phyloP scores from a whole-genome alignment of 805 yeast genomes.

The Lachancea quebecensis region DNA sequence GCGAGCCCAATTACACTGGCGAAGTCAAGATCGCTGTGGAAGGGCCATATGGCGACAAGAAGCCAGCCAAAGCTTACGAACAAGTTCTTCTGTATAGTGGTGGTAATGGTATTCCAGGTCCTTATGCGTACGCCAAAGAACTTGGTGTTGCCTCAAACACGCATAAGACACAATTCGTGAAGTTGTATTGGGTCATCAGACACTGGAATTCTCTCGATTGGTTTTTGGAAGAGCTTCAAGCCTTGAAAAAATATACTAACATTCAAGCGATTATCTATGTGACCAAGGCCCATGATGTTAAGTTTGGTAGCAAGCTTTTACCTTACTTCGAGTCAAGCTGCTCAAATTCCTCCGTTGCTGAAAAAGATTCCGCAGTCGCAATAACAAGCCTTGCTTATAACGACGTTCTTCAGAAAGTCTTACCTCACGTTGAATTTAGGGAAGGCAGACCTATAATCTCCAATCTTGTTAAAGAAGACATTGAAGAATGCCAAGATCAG shows the following conservation, averaged over 20 bases:
- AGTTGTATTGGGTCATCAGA: conserved; percentile 15
- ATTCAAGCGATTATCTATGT: conserved; percentile 40
- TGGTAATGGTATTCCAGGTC: conserved; percentile 45
- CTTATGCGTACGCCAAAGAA: conserved; percentile 13
- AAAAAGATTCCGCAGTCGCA: conserved; percentile 8
- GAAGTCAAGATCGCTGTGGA: conserved; percentile 40
- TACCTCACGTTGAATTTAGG: conserved; percentile 36
- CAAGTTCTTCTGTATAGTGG: conserved; percentile 40
- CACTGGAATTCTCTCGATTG: conserved; percentile 15
- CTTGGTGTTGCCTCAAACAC: conserved; percentile 4
- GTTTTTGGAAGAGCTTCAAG: conserved; percentile 13
- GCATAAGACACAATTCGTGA: conserved; percentile 7
- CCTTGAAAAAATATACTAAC: conserved; percentile 13
- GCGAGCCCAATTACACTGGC: conserved; percentile 26
- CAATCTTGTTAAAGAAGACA: conserved; percentile 33
- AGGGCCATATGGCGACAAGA: conserved; percentile 48
- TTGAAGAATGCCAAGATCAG: conserved; percentile 32
- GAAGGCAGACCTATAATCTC: conserved; percentile 42
- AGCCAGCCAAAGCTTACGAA: conserved; percentile 35
- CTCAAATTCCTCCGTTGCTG: conserved; percentile 4
- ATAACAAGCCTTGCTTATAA: neutral
- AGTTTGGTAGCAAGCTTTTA: conserved; percentile 9
- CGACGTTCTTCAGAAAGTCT: conserved; percentile 14
- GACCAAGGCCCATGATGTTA: conserved; percentile 40
- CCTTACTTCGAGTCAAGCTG: conserved; percentile 1